These are phyloP conservation scores for Raddia guianensis DNA, from an alignment of 176 grass and related monocot genomes.

Conservation along the genomic window DNA sequence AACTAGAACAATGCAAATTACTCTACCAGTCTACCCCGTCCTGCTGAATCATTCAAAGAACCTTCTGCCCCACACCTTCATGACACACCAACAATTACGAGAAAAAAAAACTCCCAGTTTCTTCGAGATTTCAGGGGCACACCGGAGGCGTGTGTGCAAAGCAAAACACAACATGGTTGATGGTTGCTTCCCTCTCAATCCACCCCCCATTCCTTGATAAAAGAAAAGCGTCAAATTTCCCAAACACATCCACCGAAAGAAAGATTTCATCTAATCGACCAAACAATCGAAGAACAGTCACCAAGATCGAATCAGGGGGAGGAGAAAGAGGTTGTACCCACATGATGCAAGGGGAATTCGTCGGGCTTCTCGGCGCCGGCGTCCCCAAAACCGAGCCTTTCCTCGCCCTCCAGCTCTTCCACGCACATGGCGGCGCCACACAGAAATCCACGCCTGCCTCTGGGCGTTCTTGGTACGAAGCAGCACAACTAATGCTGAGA, in stretches of 20 bases:
- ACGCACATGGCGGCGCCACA: constrained; percentile 53
- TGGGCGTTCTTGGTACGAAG: constrained; percentile 34
- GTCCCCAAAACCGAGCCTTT: constrained; percentile 47
- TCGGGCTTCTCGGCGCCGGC: constrained; percentile 37
- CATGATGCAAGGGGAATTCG: constrained; percentile 43
- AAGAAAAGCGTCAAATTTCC: neutral
- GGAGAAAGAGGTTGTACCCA: constrained; percentile 32
- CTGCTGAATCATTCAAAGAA: neutral
- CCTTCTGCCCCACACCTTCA: neutral
- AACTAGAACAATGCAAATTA: constrained; percentile 10
- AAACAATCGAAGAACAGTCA: neutral
- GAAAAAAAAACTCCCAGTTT: neutral
- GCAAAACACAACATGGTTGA: neutral
- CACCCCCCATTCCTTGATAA: neutral
- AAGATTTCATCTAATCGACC: constrained; percentile 1
- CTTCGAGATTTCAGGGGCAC: neutral
- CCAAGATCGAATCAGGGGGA: neutral
- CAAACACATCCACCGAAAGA: neutral
- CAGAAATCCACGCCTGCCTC: neutral
- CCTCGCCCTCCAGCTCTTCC: constrained; percentile 58
- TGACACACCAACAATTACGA: neutral
- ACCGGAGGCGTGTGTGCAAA: constrained; percentile 33
- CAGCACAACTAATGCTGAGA: constrained; percentile 1
- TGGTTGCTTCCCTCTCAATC: constrained; percentile 27
- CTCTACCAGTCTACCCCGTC: neutral